Percentiles rank a stretch among this genome's conserved stretches.
Evolutionary conservation across 129 eudicot genomes (phyloP).

Genomic region (Heracleum sosnowskyi): DNA sequence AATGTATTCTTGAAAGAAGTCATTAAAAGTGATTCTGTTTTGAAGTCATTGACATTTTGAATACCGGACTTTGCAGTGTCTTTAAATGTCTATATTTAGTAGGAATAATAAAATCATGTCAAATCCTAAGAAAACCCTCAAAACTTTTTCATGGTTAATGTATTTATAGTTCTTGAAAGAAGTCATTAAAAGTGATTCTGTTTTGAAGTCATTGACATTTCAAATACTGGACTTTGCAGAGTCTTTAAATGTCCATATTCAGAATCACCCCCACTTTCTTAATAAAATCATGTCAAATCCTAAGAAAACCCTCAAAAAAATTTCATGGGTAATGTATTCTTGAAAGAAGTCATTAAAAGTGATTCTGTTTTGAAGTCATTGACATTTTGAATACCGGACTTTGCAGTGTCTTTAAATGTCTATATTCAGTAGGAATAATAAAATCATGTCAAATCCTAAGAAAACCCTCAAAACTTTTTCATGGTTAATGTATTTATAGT

Average conservation of each 20-base stretch:
- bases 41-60: not conserved
- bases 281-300: too few relatives aligned
- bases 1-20: not conserved
- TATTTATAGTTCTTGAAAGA: too few relatives aligned
- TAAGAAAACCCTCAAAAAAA: not conserved
- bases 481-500: not conserved
- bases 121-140: not conserved
- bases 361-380: not conserved
- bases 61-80: not conserved
- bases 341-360: too few relatives aligned
- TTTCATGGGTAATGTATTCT: not conserved
- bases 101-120: not conserved
- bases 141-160: not conserved
- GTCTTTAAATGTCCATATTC: not conserved
- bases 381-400: not conserved
- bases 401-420: not conserved
- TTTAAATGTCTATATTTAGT: too few relatives aligned
- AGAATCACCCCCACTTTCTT: not conserved
- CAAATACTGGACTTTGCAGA: not conserved
- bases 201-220: not conserved
- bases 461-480: not conserved
- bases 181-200: too few relatives aligned
- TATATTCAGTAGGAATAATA: not conserved
- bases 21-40: too few relatives aligned
- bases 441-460: too few relatives aligned